Percentiles rank a stretch among this genome's conserved stretches.
phyloP scores from a whole-genome alignment of 129 eudicot genomes.

The Artemisia annua region DNA sequence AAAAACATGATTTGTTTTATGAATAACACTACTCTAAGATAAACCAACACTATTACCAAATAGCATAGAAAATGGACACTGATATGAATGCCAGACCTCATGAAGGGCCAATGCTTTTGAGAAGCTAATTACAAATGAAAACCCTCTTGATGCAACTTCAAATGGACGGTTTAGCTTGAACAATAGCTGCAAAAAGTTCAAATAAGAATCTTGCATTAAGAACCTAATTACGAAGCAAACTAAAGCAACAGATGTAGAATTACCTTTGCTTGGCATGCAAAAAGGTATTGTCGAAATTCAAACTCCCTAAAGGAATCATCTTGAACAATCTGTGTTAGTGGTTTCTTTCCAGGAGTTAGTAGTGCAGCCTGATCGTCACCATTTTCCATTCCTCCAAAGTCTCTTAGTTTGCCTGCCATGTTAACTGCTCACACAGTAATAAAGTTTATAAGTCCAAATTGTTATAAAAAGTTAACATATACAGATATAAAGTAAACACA shows the following conservation, averaged over 20 bases:
- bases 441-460: too few relatives aligned
- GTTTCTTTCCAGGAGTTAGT: neutral
- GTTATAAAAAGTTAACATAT: neutral
- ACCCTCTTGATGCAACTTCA: conserved; percentile 94
- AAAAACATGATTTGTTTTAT: conserved; percentile 5
- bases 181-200: conserved; percentile 60
- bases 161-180: conserved; percentile 88
- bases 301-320: conserved; percentile 25
- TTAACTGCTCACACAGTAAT: too few relatives aligned
- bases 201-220: neutral
- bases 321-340: too few relatives aligned
- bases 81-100: conserved; percentile 65
- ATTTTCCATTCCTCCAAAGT: too few relatives aligned
- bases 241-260: conserved; percentile 3
- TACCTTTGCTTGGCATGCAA: too few relatives aligned
- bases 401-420: too few relatives aligned
- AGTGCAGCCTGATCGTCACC: too few relatives aligned
- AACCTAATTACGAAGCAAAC: neutral
- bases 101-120: conserved; percentile 74
- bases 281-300: too few relatives aligned
- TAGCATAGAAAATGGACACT: conserved; percentile 22
- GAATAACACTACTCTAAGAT: conserved; percentile 17
- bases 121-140: conserved; percentile 86
- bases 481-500: neutral
- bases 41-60: conserved; percentile 29